phyloP scores from a whole-genome alignment of 805 yeast genomes.

The Cyberlindnera mycetangii region DNA sequence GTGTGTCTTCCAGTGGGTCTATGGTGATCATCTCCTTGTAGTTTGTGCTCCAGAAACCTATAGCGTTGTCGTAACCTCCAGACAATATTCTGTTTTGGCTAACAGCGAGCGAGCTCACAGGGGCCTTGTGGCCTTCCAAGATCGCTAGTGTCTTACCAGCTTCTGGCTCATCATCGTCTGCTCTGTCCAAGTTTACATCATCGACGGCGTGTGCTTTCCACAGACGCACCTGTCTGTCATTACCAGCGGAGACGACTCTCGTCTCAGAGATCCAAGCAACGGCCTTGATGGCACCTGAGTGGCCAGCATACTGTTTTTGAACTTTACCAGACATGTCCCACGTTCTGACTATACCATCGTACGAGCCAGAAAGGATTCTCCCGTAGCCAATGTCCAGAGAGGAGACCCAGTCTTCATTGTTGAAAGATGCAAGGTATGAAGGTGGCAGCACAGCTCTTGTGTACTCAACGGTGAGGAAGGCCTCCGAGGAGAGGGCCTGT shows the following conservation, averaged over 20 bases:
- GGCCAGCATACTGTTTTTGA: slow-evolving; percentile 80
- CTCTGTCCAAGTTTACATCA: slow-evolving; percentile 26
- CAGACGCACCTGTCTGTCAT: slow-evolving; percentile 82
- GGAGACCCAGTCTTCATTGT: slow-evolving; percentile 95
- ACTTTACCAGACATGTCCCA: slow-evolving; percentile 82
- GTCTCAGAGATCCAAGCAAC: slow-evolving; percentile 77
- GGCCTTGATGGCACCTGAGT: slow-evolving; percentile 79
- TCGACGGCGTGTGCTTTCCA: slow-evolving; percentile 67
- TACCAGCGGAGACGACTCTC: slow-evolving; percentile 79
- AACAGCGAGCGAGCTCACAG: slow-evolving; percentile 70
- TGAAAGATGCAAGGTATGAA: slow-evolving; percentile 80
- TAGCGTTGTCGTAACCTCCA: slow-evolving; percentile 74
- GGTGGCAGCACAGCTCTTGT: slow-evolving; percentile 94
- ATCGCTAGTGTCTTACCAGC: slow-evolving; percentile 80
- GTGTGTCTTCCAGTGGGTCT: slow-evolving; percentile 43
- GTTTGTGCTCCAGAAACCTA: slow-evolving; percentile 88
- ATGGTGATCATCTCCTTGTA: slow-evolving; percentile 78
- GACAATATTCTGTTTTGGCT: slow-evolving; percentile 66
- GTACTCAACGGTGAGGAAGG: slow-evolving; percentile 77
- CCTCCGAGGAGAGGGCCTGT: slow-evolving; percentile 81
- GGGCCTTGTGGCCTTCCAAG: slow-evolving; percentile 84
- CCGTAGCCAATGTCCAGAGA: slow-evolving; percentile 45
- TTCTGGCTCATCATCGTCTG: slow-evolving; percentile 48
- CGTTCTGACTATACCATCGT: slow-evolving; percentile 91
- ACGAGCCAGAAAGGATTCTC: slow-evolving; percentile 80